phyloP scores from a whole-genome alignment of 495 filamentous ascomycete species.

The Tuber microsphaerosporum region DNA sequence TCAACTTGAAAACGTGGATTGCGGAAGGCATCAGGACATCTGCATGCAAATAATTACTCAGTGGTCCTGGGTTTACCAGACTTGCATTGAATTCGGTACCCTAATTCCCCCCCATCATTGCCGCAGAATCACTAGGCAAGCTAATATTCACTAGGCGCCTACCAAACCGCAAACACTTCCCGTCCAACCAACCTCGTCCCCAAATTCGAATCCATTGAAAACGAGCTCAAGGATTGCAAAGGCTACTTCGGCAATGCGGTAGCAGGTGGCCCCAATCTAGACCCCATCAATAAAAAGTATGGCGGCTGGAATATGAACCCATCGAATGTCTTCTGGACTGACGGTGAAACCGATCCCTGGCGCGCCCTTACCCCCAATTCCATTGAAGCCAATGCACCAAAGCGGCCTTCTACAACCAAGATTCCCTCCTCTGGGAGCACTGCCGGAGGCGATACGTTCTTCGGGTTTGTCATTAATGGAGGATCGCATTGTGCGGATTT shows the following conservation, averaged over 20 bases:
- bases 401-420: slow-evolving; percentile 7
- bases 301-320: slow-evolving; percentile 34
- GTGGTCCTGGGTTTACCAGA: slow-evolving; percentile 26
- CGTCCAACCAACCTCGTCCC: slow-evolving; percentile 24
- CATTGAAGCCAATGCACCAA: slow-evolving; percentile 7
- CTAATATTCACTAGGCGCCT: slow-evolving; percentile 16
- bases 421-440: slow-evolving; percentile 21
- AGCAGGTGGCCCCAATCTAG: slow-evolving; percentile 20
- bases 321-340: slow-evolving; percentile 26
- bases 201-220: slow-evolving; percentile 23
- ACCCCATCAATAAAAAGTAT: slow-evolving; percentile 31
- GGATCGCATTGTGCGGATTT: slow-evolving; percentile 27
- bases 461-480: slow-evolving; percentile 25
- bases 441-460: slow-evolving; percentile 8
- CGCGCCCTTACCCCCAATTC: slow-evolving; percentile 17
- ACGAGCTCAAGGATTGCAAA: slow-evolving; percentile 21
- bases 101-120: background rate
- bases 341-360: slow-evolving; percentile 34
- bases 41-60: slow-evolving; percentile 5
- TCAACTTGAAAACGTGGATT: background rate
- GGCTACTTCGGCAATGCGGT: slow-evolving; percentile 15
- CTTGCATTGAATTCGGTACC: background rate
- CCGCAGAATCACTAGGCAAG: background rate
- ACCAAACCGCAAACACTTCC: slow-evolving; percentile 17
- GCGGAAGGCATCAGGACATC: background rate